Evolutionary conservation across 176 grass and related monocot species (phyloP).

Genomic region (Areca catechu): DNA sequence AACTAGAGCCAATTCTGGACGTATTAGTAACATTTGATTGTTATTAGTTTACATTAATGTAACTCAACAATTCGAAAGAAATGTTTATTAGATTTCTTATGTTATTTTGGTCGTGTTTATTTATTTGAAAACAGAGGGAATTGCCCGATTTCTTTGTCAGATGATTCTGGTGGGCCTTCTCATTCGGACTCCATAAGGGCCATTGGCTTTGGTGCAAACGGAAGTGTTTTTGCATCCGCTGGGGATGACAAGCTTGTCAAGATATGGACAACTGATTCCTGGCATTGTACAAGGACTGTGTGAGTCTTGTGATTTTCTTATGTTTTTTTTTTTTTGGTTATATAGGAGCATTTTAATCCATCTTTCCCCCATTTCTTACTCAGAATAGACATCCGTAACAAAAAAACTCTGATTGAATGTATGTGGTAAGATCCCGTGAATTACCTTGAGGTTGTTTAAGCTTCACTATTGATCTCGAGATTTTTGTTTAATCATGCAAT

Average conservation of each 20-base stretch:
- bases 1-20: no score
- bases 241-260: conserved; percentile 89
- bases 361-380: no score
- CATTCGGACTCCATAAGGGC: conserved; percentile 72
- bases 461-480: no score
- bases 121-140: conserved; percentile 26
- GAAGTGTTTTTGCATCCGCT: conserved; percentile 55
- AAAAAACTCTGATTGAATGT: no score
- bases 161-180: conserved; percentile 31
- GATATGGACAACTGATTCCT: conserved; percentile 65
- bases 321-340: no score
- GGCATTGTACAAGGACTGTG: conserved; percentile 57
- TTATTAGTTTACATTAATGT: no score
- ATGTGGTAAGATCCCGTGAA: no score
- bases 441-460: no score
- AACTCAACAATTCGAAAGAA: background rate
- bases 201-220: conserved; percentile 43
- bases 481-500: no score
- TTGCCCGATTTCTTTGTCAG: conserved; percentile 30
- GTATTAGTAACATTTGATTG: no score
- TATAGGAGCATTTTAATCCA: no score
- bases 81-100: background rate
- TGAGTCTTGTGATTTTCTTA: conserved; percentile 24
- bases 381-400: no score
- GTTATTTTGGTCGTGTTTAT: background rate